Conservation (phyloP, 352 stramenopile genomes). For the Pythium utonaiense region DNA sequence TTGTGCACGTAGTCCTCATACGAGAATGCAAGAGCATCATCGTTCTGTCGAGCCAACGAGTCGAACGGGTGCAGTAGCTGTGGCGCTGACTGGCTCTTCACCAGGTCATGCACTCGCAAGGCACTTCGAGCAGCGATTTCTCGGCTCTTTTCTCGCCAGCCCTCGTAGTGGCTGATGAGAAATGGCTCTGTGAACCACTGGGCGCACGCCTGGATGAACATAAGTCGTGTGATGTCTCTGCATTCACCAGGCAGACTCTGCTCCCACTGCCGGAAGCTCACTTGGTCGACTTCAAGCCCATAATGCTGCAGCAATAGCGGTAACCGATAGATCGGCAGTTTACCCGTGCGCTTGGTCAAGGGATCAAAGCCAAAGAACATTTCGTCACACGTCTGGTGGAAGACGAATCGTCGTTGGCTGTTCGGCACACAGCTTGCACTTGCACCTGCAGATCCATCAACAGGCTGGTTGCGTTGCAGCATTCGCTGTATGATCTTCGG, state of each 20-base stretch:
- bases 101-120: slow-evolving; percentile 11
- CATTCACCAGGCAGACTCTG: slow-evolving; percentile 34
- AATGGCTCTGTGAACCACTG: slow-evolving; percentile 52
- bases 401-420: slow-evolving; percentile 22
- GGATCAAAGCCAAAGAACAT: slow-evolving; percentile 49
- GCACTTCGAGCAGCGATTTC: slow-evolving; percentile 2
- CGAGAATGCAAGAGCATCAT: slow-evolving; percentile 38
- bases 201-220: slow-evolving; percentile 41
- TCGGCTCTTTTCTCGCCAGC: slow-evolving; percentile 6
- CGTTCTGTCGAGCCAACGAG: slow-evolving; percentile 34
- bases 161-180: slow-evolving; percentile 30
- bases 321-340: slow-evolving; percentile 30
- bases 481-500: slow-evolving; percentile 50
- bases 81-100: slow-evolving; percentile 28
- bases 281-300: slow-evolving; percentile 33
- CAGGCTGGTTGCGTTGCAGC: slow-evolving; percentile 35
- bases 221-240: slow-evolving; percentile 33
- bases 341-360: slow-evolving; percentile 27
- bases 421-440: not conserved
- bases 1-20: slow-evolving; percentile 40
- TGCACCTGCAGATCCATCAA: not conserved
- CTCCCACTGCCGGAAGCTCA: slow-evolving; percentile 54
- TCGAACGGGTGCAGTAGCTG: slow-evolving; percentile 49
- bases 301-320: slow-evolving; percentile 43
- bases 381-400: slow-evolving; percentile 44